Evolutionary conservation across 805 yeast species (phyloP), one percentile per base, ranked within the genome.

Genomic region (Saccharomycopsis sp.): DNA sequence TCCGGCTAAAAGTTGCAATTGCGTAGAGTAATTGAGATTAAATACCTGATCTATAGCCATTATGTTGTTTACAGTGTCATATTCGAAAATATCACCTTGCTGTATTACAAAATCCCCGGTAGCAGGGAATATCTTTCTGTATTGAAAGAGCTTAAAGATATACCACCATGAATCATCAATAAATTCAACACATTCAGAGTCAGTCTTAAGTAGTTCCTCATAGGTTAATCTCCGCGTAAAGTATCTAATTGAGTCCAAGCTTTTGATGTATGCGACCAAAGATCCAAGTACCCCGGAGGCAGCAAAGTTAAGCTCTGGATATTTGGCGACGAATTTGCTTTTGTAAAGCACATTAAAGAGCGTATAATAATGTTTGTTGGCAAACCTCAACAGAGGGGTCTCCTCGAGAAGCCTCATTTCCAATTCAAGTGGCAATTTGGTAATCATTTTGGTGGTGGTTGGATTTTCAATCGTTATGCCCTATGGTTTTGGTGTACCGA

Each of bases 81-180:
- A 57, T 1, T 54, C 49, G 23, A 24, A 49, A n/a, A 29, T 54
- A 41, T 62, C 58, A 23, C 56, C 51, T 12, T 58, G 56, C 35
- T 69, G 69, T 0, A 63, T 73, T 51, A 69, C 67, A 60, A 76
- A 75, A 62, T 75, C 77, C 2, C 69, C 59, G 51, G 71, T 69
- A 51, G 79, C 81, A 17, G 85, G 82, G 67, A 78, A 83, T 29
- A 83, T 64, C 49, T 86, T 68, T 54, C 81, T 75, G 64, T 81
- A 82, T 61, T 74, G 75, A 58, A 81, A 68, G 5, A 84, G 69
- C 0, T 81, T 75, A 61, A 78, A 80, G 0, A 82, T 72, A 29
- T 83, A 69, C 61, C 71, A 73, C 86, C 87, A 84, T 0, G 61
- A 58, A 52, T 60, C 63, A 3, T 20, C 23, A 70, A 65, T 53